Conservation (phyloP, 202 grass and related monocot species). For the Setaria viridis region DNA sequence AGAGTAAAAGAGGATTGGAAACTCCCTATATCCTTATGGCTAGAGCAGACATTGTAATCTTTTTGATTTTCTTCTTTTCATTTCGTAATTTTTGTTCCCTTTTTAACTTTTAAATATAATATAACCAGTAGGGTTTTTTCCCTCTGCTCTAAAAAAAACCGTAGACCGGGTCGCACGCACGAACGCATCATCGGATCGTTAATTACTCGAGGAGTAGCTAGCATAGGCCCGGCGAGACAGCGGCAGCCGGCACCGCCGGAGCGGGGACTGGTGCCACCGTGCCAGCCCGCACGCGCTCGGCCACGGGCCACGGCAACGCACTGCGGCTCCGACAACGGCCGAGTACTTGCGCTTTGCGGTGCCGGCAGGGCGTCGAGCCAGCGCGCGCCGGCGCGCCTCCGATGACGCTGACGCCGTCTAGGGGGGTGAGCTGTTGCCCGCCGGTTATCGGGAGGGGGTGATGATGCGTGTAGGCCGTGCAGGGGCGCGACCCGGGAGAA, state of each 20-base stretch:
- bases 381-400: background rate
- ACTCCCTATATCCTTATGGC: too few relatives aligned
- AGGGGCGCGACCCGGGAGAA: background rate
- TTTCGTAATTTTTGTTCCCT: too few relatives aligned
- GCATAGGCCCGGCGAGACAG: background rate
- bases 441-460: too few relatives aligned
- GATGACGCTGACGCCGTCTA: background rate
- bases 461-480: background rate
- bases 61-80: too few relatives aligned
- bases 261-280: background rate
- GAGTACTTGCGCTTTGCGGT: background rate
- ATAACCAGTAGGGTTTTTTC: too few relatives aligned
- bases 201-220: background rate
- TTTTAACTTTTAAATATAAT: too few relatives aligned
- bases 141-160: too few relatives aligned
- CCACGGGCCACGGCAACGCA: background rate
- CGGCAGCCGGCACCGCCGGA: background rate
- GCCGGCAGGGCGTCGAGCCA: background rate
- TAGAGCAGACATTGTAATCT: too few relatives aligned
- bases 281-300: background rate
- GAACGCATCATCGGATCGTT: background rate
- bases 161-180: background rate
- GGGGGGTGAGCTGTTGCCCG: conserved; percentile 35
- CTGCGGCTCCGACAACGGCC: background rate
- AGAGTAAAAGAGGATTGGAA: too few relatives aligned